phyloP scores from a whole-genome alignment of 495 filamentous ascomycete genomes.

The Staphylotrichum longicolle region DNA sequence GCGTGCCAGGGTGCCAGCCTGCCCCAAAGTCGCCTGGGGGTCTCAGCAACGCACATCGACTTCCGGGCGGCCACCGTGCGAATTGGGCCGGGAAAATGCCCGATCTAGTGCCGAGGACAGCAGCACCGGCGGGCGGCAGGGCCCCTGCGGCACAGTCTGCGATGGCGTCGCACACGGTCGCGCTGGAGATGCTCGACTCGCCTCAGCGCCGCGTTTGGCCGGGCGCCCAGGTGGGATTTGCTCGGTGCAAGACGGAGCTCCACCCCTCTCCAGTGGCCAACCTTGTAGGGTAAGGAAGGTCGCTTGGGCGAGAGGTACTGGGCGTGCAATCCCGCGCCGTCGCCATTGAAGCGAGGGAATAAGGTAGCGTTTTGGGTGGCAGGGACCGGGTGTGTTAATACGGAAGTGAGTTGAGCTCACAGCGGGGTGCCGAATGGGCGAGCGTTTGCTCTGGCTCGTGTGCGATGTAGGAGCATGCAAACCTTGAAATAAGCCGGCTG shows the following conservation, averaged over 20 bases:
- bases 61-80: slow-evolving; percentile 27
- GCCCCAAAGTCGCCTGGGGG: slow-evolving; percentile 22
- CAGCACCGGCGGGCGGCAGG: background rate
- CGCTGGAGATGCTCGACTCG: slow-evolving; percentile 25
- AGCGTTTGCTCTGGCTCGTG: slow-evolving; percentile 18
- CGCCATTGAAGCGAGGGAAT: slow-evolving; percentile 18
- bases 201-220: slow-evolving; percentile 11
- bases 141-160: background rate
- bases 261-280: slow-evolving; percentile 18
- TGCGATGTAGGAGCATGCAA: slow-evolving; percentile 18
- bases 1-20: slow-evolving; percentile 18
- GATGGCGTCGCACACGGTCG: slow-evolving; percentile 3
- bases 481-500: slow-evolving; percentile 36
- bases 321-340: slow-evolving; percentile 25
- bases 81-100: slow-evolving; percentile 25
- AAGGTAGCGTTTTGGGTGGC: slow-evolving; percentile 15
- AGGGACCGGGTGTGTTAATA: slow-evolving; percentile 16
- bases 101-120: slow-evolving; percentile 23
- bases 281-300: slow-evolving; percentile 20
- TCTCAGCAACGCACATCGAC: slow-evolving; percentile 23
- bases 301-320: slow-evolving; percentile 12
- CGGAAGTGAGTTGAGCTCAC: slow-evolving; percentile 30
- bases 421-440: slow-evolving; percentile 17
- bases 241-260: slow-evolving; percentile 12
- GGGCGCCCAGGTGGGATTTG: slow-evolving; percentile 10